A percentile compares a stretch with the other conserved stretches of the same genome.
These are phyloP conservation scores for Chalaropsis thielavioides DNA, from an alignment of 2,329 filamentous ascomycete genomes.

Conservation along the genomic window DNA sequence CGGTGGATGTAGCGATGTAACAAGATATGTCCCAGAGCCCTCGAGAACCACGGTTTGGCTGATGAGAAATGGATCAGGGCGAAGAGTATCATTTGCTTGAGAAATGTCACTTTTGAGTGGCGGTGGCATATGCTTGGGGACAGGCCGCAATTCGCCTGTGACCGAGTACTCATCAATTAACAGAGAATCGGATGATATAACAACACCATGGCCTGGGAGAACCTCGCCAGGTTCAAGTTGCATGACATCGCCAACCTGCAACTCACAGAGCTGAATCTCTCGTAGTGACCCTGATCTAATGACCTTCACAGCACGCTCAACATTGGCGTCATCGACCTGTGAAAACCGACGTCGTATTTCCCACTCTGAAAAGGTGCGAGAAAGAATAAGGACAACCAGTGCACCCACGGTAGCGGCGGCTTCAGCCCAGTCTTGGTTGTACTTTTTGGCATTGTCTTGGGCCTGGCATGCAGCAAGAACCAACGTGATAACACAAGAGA, in stretches of 20 bases:
- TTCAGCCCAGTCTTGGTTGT: constrained; percentile 65
- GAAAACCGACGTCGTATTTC: constrained; percentile 72
- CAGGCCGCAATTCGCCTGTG: constrained; percentile 59
- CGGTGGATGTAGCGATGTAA: constrained; percentile 59
- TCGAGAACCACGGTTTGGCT: constrained; percentile 66
- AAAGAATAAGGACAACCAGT: constrained; percentile 59
- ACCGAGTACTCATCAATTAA: constrained; percentile 53
- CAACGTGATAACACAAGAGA: constrained; percentile 59
- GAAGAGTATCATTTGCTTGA: neutral
- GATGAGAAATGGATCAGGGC: constrained; percentile 62
- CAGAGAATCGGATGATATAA: constrained; percentile 52
- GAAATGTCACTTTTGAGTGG: neutral
- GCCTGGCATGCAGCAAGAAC: constrained; percentile 63
- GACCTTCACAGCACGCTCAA: constrained; percentile 59
- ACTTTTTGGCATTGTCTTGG: constrained; percentile 35
- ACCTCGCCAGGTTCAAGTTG: constrained; percentile 60
- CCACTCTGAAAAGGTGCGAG: constrained; percentile 68
- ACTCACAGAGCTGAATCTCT: constrained; percentile 55
- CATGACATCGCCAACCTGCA: constrained; percentile 61
- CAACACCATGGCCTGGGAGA: constrained; percentile 57
- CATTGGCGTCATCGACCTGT: constrained; percentile 66
- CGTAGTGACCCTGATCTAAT: constrained; percentile 57
- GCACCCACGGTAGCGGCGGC: constrained; percentile 66
- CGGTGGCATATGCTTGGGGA: constrained; percentile 40
- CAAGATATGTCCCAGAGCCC: constrained; percentile 60